phyloP scores from a whole-genome alignment of 257 asterid genomes.

The Solanum commersonii region DNA sequence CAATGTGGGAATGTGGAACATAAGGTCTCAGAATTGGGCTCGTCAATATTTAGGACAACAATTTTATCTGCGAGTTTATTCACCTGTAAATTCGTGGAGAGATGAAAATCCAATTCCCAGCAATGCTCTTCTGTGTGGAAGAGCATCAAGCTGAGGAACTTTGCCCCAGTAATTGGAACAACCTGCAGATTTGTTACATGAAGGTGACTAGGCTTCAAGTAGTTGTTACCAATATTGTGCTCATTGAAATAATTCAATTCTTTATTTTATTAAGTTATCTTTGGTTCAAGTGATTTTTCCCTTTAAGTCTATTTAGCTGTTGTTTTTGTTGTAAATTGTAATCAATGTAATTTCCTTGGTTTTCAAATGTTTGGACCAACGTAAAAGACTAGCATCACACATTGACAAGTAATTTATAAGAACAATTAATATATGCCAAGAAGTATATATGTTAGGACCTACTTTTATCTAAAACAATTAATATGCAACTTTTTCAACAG shows the following conservation, averaged over 20 bases:
- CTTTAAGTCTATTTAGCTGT: neutral
- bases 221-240: neutral
- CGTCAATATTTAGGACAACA: conserved; percentile 36
- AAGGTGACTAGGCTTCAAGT: neutral
- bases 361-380: neutral
- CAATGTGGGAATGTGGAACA: conserved; percentile 39
- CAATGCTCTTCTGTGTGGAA: conserved; percentile 29
- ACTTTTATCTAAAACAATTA: neutral
- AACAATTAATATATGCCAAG: neutral
- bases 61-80: conserved; percentile 25
- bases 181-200: neutral
- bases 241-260: neutral
- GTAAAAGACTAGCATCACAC: too few relatives aligned
- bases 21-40: conserved; percentile 33
- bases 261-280: neutral
- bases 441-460: neutral
- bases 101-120: conserved; percentile 32
- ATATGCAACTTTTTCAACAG: neutral
- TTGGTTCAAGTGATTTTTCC: neutral
- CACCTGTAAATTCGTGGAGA: conserved; percentile 32
- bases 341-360: neutral
- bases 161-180: neutral
- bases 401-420: too few relatives aligned
- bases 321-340: neutral
- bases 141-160: neutral